phyloP scores from a whole-genome alignment of 2,329 filamentous ascomycete genomes.

The Alternaria postmessia region DNA sequence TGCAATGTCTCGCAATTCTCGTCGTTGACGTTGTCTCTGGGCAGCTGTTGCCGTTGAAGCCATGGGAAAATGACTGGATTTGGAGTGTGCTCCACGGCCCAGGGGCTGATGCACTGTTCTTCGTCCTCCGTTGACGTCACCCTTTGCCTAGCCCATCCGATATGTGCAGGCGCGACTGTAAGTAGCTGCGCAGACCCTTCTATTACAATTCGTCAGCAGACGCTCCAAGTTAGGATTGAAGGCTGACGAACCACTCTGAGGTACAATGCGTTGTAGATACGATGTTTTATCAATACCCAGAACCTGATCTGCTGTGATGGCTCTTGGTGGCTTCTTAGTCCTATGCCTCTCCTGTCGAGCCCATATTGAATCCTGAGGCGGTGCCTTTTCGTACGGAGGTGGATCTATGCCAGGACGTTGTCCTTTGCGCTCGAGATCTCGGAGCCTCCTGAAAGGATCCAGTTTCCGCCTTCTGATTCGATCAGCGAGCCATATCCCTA shows the following conservation, averaged over 20 bases:
- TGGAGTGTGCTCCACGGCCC: conserved; percentile 19
- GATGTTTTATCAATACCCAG: conserved; percentile 19
- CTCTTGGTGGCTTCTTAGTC: conserved; percentile 2
- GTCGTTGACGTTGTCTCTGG: neutral
- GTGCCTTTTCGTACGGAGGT: conserved; percentile 1
- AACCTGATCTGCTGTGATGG: conserved; percentile 14
- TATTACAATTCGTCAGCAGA: neutral
- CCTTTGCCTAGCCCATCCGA: conserved; percentile 1
- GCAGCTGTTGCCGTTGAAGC: conserved; percentile 5
- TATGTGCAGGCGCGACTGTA: conserved; percentile 2
- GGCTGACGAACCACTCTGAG: conserved; percentile 4
- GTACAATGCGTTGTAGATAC: conserved; percentile 3
- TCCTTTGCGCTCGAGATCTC: conserved; percentile 1
- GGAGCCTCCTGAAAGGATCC: conserved; percentile 3
- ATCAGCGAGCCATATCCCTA: conserved; percentile 9
- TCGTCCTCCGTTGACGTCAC: neutral
- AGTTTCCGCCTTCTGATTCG: conserved; percentile 6
- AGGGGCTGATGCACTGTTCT: conserved; percentile 13
- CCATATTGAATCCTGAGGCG: conserved; percentile 7
- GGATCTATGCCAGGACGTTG: neutral
- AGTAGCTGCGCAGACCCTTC: conserved; percentile 14
- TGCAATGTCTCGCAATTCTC: neutral
- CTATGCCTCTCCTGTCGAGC: conserved; percentile 6
- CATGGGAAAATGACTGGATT: conserved; percentile 23
- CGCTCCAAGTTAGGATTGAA: neutral